phyloP scores from a whole-genome alignment of 768 basidiomycete species.

The Tricholoma flavovirens region DNA sequence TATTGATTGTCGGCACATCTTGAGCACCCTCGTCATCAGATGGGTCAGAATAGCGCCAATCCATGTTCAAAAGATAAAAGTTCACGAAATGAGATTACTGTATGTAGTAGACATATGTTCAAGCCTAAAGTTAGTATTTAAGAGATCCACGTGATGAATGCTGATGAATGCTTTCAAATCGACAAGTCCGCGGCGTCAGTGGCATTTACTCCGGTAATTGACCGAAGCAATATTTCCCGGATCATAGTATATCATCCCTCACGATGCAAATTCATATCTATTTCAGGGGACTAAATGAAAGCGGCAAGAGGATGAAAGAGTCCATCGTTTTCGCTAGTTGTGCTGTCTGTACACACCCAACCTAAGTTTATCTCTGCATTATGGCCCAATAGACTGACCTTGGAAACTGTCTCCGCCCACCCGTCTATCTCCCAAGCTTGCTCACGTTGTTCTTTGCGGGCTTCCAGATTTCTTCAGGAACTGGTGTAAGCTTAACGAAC shows the following conservation, averaged over 20 bases:
- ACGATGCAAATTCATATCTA: constrained; percentile 25
- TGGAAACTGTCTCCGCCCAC: constrained; percentile 92
- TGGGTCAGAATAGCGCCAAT: constrained; percentile 55
- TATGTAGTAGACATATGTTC: too few relatives aligned
- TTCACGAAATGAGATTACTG: constrained; percentile 13
- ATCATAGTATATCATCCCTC: too few relatives aligned
- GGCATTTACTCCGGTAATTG: too few relatives aligned
- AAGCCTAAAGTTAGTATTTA: too few relatives aligned
- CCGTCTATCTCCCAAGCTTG: constrained; percentile 92
- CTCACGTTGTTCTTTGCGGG: constrained; percentile 78
- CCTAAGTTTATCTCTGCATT: constrained; percentile 3
- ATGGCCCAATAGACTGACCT: constrained; percentile 42
- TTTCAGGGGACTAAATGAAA: constrained; percentile 83
- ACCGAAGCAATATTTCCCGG: too few relatives aligned
- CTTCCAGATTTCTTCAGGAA: constrained; percentile 56
- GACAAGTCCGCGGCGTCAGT: too few relatives aligned
- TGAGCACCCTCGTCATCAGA: constrained; percentile 50
- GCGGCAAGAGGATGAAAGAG: constrained; percentile 71
- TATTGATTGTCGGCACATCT: constrained; percentile 35
- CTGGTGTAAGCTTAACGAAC: constrained; percentile 7
- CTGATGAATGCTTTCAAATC: too few relatives aligned
- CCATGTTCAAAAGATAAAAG: constrained; percentile 30
- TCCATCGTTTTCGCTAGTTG: constrained; percentile 86
- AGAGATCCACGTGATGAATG: neutral
- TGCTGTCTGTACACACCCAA: constrained; percentile 57